Conservation (phyloP, 2,329 filamentous ascomycete species). For the Stagonosporopsis cucurbitacearum region DNA sequence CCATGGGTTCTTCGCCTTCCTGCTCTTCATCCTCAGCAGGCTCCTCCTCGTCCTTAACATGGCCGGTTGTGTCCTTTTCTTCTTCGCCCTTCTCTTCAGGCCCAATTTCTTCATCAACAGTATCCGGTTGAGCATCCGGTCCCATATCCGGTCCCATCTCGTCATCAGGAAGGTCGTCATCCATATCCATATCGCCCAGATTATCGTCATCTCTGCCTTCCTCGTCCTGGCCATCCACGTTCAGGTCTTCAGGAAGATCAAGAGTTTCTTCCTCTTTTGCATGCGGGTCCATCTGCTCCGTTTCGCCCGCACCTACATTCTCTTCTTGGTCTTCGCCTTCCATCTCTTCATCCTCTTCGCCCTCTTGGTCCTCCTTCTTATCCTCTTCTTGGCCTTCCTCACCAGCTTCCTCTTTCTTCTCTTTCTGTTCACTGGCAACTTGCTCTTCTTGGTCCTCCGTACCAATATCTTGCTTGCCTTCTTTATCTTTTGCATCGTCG, state of each 20-base stretch:
- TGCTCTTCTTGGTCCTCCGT: conserved; percentile 58
- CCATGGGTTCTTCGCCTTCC: conserved; percentile 56
- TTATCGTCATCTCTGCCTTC: conserved; percentile 63
- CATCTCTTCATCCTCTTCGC: conserved; percentile 61
- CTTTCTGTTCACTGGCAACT: conserved; percentile 55
- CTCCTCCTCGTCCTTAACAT: conserved; percentile 50
- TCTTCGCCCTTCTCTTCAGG: conserved; percentile 44
- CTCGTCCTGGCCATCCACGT: conserved; percentile 72
- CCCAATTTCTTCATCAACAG: conserved; percentile 42
- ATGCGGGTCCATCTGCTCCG: conserved; percentile 73
- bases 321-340: conserved; percentile 67
- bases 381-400: conserved; percentile 68
- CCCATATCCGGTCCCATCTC: conserved; percentile 37
- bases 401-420: conserved; percentile 57
- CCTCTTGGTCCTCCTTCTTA: conserved; percentile 67
- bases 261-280: conserved; percentile 81
- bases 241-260: conserved; percentile 86
- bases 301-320: conserved; percentile 70
- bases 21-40: conserved; percentile 55
- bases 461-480: conserved; percentile 65
- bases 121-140: conserved; percentile 43
- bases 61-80: conserved; percentile 43
- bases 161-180: conserved; percentile 44
- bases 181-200: conserved; percentile 46
- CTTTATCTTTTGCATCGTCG: conserved; percentile 81